Conservation (phyloP, 2,329 filamentous ascomycete species). For the Beauveria pseudobassiana region DNA sequence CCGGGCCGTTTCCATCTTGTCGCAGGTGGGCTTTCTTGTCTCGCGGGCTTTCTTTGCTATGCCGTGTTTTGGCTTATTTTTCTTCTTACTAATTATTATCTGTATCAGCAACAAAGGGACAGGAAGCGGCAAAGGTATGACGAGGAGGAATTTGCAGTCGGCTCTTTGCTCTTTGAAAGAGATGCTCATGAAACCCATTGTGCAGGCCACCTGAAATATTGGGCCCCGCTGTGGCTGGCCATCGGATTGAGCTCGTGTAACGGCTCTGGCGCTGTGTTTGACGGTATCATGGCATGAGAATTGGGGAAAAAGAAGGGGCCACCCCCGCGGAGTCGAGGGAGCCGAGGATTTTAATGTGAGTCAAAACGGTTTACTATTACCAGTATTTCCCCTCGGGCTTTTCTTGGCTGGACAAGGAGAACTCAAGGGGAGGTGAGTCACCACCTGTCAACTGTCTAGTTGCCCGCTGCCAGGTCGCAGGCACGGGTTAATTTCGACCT, state of each 20-base stretch:
- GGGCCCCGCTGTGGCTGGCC: neutral
- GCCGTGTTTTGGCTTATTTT: neutral
- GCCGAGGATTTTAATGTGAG: too few relatives aligned
- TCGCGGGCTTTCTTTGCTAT: neutral
- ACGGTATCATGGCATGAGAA: neutral
- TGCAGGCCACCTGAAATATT: neutral
- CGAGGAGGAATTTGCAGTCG: neutral
- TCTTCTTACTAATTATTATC: neutral
- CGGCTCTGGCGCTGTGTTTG: neutral
- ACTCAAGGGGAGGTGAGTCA: too few relatives aligned
- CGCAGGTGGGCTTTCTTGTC: neutral
- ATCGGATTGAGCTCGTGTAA: neutral
- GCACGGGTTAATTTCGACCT: too few relatives aligned
- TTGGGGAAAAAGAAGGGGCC: neutral
- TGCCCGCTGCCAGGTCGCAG: too few relatives aligned
- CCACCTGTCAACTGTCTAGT: too few relatives aligned
- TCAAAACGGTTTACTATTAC: too few relatives aligned
- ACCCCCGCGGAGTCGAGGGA: too few relatives aligned
- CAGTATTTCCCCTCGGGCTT: too few relatives aligned
- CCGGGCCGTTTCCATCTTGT: too few relatives aligned
- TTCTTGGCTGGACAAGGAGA: too few relatives aligned
- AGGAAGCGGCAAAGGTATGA: neutral
- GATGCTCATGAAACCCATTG: too few relatives aligned
- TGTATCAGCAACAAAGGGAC: neutral
- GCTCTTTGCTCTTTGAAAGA: too few relatives aligned